Evolutionary conservation across 345 rosid genomes (phyloP), one percentile per base, ranked within the genome.

Genomic region (Boechera retrofracta): DNA sequence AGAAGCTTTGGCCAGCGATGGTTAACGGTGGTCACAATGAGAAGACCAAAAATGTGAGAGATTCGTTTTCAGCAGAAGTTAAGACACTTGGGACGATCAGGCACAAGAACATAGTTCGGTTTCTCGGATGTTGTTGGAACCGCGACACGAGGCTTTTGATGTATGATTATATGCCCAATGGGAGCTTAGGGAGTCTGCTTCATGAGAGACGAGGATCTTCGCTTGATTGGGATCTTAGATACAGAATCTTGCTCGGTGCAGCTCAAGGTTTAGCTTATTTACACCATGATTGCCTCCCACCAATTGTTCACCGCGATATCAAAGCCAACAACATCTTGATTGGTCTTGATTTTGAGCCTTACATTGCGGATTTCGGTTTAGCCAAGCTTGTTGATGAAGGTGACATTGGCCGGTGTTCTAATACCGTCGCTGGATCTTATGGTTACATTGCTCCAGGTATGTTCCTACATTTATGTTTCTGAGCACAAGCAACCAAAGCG

Each of bases 381-480:
- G 98, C 97, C 41, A 95, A 95, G 87, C 99, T 92, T 11, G 92
- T 95, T 0, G 97, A 92, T 52, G 97, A 88, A 45, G 92, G 91
- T 26, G 96, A 94, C 72, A 88, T 88, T 62, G 91, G 88, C 18
- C 84, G 92, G 53, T 90, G 95, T 47, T 92, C 99, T 49, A 90
- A 81, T 75, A 92, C 97, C 3, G 89, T 95, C 8, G 98, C 97
- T 56, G 98, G 99, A 45, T 95, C 99, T 24, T 90, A 89, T 54
- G 99, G 99, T 73, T 95, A 92, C 69, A 95, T 95, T 64, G 99
- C 99, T 74, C 99, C 97, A 38, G 98, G 99, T 95, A 82, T 72
- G 77, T 62, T 31, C 61, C 24, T 64, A n/a, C 21, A 29, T 0
- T 35, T 35, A 26, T 35, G 4, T 41, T 53, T 31, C 16, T 52